These are phyloP conservation scores for Aspergillus ruber DNA, from an alignment of 2,329 filamentous ascomycete genomes.

Conservation along the genomic window DNA sequence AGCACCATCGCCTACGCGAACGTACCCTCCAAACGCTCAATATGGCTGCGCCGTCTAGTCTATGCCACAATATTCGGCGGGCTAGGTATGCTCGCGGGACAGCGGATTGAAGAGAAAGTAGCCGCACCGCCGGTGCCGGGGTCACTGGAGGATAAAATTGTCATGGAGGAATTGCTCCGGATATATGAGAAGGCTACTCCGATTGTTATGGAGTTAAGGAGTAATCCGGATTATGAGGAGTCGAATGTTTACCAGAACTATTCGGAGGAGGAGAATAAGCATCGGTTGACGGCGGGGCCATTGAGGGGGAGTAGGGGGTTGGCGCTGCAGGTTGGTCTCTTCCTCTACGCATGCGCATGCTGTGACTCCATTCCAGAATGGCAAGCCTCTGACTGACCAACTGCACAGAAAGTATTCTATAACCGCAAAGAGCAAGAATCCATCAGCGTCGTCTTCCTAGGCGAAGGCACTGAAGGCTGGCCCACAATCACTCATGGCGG, in stretches of 20 bases:
- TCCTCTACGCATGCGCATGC: background rate
- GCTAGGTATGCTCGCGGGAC: constrained; percentile 23
- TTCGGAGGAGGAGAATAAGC: constrained; percentile 27
- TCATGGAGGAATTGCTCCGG: constrained; percentile 23
- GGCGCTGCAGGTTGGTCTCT: constrained; percentile 32
- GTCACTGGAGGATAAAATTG: constrained; percentile 25
- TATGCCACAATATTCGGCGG: constrained; percentile 30
- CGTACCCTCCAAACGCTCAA: constrained; percentile 14
- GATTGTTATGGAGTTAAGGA: constrained; percentile 32
- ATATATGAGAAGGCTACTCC: constrained; percentile 28
- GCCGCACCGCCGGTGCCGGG: constrained; percentile 26
- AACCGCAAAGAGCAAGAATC: constrained; percentile 53
- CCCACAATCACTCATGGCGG: constrained; percentile 68
- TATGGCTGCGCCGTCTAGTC: constrained; percentile 30
- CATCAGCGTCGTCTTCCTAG: constrained; percentile 62
- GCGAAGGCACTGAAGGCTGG: constrained; percentile 61
- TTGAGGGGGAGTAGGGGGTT: constrained; percentile 35
- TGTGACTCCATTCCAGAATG: background rate
- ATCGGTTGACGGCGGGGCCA: constrained; percentile 33
- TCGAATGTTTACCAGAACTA: constrained; percentile 32
- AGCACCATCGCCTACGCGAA: constrained; percentile 14
- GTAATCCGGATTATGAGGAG: constrained; percentile 35
- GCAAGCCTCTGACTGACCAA: background rate
- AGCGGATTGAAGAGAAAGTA: constrained; percentile 17
- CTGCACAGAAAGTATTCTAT: constrained; percentile 56